Base-by-base conservation (phyloP, 345 rosid species). In the Hypericum androsaemum region DNA sequence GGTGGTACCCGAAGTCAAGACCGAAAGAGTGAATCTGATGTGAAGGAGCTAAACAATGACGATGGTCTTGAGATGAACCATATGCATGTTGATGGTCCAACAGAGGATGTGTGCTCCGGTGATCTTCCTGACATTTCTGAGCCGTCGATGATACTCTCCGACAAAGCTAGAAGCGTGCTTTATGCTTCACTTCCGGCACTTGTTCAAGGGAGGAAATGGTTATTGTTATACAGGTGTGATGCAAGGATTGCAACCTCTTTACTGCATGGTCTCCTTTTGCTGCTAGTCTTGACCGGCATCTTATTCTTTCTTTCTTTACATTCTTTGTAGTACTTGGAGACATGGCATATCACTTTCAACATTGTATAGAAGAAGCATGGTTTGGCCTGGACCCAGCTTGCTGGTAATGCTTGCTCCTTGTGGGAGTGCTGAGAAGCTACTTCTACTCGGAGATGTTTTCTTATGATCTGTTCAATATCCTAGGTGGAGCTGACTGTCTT, bases 371-470 rank as follows among this genome's bases (percentile, higher is more conserved):
- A 81, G 89, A 80, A 88, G 98, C 81, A 72, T 70, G 70, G 84
- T 92, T 58, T 92, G 90, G 95, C 88, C 98, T 59, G 98, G 98
- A 47, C 86, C 67, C 15, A 88, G 95, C 64, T 72, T 92, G 76
- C 81, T 92, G 86, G 98, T 86, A 80, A 66, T 63, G n/a, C 60
- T 42, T 47, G 11, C 14, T 13, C 38, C 41, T 7, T 36, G 50
- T 36, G 7, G 7, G 40, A 52, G 17, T 5, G 43, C 52, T 22
- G 32, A 22, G 32, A 22, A 1, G 32, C 32, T 22, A 22, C 32
- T 22, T 22, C 32, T 22, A 1, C 32, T 22, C 32, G 32, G 32
- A 22, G 32, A 22, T 22, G 32, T 22, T 22, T 22, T 22, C 32
- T 22, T 22, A 22, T 22, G 32, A 22, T 22, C 32, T 22, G 32